phyloP scores from a whole-genome alignment of 139 green algal species.

The Tetradesmus obliquus region DNA sequence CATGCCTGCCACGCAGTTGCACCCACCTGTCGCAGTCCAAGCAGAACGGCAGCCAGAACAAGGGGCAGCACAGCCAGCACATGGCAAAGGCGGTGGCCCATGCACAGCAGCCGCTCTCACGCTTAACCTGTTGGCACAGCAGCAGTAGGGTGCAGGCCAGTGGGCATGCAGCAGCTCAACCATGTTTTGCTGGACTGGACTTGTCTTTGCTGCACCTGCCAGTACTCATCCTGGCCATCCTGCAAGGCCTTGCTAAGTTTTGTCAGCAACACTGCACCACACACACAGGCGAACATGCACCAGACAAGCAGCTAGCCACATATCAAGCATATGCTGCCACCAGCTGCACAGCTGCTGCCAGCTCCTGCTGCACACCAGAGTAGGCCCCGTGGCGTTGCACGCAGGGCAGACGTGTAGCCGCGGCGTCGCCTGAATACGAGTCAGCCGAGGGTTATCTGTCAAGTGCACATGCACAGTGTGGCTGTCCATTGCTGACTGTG shows the following conservation, averaged over 20 bases:
- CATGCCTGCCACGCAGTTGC: not conserved
- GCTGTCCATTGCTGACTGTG: not conserved
- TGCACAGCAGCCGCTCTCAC: constrained; percentile 35
- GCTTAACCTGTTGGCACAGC: not conserved
- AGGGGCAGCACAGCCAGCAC: constrained; percentile 42
- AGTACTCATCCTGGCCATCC: no score
- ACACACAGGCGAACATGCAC: not conserved
- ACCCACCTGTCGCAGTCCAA: constrained; percentile 28
- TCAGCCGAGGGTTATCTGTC: not conserved
- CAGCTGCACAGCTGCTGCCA: no score
- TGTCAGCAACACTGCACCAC: not conserved
- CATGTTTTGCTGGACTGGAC: not conserved
- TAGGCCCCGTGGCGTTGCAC: constrained; percentile 1
- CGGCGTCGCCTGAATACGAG: not conserved
- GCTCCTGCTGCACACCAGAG: not conserved
- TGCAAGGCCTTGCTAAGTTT: not conserved
- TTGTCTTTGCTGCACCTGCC: no score
- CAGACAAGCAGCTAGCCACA: not conserved
- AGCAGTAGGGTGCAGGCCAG: not conserved
- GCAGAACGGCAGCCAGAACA: constrained; percentile 50
- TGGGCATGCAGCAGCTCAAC: not conserved
- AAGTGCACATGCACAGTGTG: not conserved
- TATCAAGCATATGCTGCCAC: not conserved
- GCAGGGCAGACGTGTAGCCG: constrained; percentile 8
- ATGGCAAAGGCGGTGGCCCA: not conserved